Evolutionary conservation across 306 rosid species (phyloP), one percentile per base, ranked within the genome.

Genomic region (Castanopsis chinensis): DNA sequence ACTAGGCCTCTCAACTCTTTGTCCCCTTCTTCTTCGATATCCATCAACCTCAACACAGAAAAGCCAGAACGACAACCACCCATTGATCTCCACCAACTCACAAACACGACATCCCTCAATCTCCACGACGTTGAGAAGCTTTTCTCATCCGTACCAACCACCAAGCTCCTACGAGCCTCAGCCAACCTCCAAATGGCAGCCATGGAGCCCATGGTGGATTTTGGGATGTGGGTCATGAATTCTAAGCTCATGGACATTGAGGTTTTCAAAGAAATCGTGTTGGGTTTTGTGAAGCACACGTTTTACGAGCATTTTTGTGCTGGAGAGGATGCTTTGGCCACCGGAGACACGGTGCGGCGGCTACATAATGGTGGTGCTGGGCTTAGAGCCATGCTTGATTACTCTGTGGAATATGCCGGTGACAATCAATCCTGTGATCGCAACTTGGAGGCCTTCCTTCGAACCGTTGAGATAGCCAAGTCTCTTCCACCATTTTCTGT

Each of bases 251-350:
- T 93, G 97, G 81, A 89, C 5, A 58, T 81, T 0, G 83, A 74
- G 1, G 49, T 35, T 27, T 5, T 85, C 49, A 67, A 57, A 2
- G 77, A 82, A 0, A 1, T 81, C 1, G 11, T 89, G 3, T 18
- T 87, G 35, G 82, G 83, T 3, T 5, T 77, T 4, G 61, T 92
- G 0, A 84, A 83, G 5, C 53, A 32, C 59, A 85, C 89, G 11
- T 90, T 95, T 27, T 95, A 70, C 75, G 83, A 73, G 13, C 91
- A 93, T 20, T 96, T 96, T 23, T 96, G 99, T 61, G 98, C 98
- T 74, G 99, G 99, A 4, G 92, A 91, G 61, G 93, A 96, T 13
- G 75, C 90, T 3, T 37, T 0, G 28, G 79, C 89, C 5, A 92
- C 95, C 27, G 88, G 86, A 0, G 6, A 28, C 1, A 84, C 91